Evolutionary conservation across 2,329 filamentous ascomycete genomes (phyloP), one percentile per base, ranked within the genome.

Genomic region (Knoxdaviesia capensis): DNA sequence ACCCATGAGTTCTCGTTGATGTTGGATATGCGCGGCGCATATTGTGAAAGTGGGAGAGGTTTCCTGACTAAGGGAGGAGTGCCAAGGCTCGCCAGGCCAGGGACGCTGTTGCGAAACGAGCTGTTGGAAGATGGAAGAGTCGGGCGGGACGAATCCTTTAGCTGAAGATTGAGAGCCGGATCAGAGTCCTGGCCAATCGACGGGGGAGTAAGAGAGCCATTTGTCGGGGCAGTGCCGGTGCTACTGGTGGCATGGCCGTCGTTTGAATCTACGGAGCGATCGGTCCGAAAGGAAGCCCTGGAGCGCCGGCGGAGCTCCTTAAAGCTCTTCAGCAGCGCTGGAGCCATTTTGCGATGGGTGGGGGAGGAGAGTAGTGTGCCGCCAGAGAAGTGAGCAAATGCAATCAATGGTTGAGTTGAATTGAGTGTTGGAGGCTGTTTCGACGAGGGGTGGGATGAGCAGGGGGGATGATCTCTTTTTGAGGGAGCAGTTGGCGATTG

Each of bases 1-100:
- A 92, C 86, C 81, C 85, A 93, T 45, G 83, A 77, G 50, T 80
- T 82, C 48, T 94, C 84, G 7, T 74, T 66, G 35, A 94, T 66
- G 33, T 87, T 94, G 37, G 78, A 63, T 35, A 94, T 73, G 50
- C 75, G 74, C 29, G 88, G 87, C 31, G 85, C 81, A 59, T 83
- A 88, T 37, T 79, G 75, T 42, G 86, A 94, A 11, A 77, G 70
- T 6, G 79, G 73, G 47, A 71, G 60, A 47, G 63, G 68, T 43
- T 61, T 65, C 53, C 69, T 71, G 46, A 70, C 69, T 50, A 65
- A 59, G 30, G 71, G 68, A 29, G 71, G 65, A 34, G 38, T 36
- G 11, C 71, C 72, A 40, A 78, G 54, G 31, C 75, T 74, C 31
- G 70, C 62, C 69, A 77, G 75, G 46, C 72, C 73, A 32, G 68